A percentile compares a stretch with the other conserved stretches of the same genome.
Conservation (phyloP, 2,329 filamentous ascomycete genomes). For the Arthroderma sp. region DNA sequence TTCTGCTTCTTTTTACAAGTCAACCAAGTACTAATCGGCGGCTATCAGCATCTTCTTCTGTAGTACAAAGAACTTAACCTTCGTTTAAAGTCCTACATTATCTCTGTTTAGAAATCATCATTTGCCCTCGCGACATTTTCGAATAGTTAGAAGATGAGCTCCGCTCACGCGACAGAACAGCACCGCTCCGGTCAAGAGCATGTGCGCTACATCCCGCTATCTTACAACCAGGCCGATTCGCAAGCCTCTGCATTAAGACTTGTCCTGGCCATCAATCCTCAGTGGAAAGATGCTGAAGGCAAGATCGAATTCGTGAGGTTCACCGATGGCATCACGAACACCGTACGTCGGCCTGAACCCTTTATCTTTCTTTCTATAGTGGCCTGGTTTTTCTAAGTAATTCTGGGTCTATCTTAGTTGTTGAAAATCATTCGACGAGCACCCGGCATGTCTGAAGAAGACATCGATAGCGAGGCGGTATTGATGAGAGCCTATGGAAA, state of each 20-base stretch:
- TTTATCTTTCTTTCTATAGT: not conserved
- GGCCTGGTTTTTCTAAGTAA: conserved; percentile 1
- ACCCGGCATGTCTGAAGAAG: conserved; percentile 56
- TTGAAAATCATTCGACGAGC: conserved; percentile 38
- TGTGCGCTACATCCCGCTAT: conserved; percentile 50
- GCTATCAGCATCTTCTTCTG: no score
- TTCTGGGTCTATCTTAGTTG: conserved; percentile 23
- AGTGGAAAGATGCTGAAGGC: conserved; percentile 64
- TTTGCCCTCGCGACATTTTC: no score
- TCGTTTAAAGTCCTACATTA: no score
- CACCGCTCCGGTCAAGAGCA: no score
- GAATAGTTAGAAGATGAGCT: no score
- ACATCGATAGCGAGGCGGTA: conserved; percentile 72
- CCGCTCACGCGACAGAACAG: no score
- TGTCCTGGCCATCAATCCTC: conserved; percentile 64
- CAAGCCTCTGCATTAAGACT: conserved; percentile 67
- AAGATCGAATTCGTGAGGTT: conserved; percentile 78
- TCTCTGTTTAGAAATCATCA: no score
- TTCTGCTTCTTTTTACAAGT: not conserved
- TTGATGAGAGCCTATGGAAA: conserved; percentile 87
- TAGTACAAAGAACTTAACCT: no score
- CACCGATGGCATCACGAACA: conserved; percentile 98
- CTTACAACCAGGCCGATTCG: conserved; percentile 65
- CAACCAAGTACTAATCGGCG: no score
- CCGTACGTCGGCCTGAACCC: conserved; percentile 36